phyloP scores from a whole-genome alignment of 345 rosid species.

The Syzygium grande region DNA sequence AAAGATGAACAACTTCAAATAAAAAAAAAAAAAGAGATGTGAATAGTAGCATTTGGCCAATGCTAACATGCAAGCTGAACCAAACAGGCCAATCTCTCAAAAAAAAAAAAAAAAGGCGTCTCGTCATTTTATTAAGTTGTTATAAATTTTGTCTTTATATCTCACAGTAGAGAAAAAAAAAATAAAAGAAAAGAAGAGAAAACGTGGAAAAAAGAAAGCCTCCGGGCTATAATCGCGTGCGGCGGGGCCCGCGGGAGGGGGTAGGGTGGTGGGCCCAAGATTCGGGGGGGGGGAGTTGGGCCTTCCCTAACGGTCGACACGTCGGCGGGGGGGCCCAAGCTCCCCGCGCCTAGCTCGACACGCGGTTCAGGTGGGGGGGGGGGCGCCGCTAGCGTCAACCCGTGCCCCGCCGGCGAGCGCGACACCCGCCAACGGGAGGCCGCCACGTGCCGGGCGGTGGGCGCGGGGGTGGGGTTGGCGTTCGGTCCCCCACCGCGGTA shows the following conservation, averaged over 20 bases:
- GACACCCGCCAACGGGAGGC: neutral
- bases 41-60: too few species aligned
- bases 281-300: neutral
- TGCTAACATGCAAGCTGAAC: too few species aligned
- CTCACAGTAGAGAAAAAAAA: too few species aligned
- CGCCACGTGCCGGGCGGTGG: neutral
- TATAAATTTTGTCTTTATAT: too few species aligned
- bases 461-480: neutral
- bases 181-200: neutral
- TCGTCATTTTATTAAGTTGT: too few species aligned
- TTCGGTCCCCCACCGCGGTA: neutral
- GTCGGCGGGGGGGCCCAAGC: conserved; percentile 6
- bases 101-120: too few species aligned
- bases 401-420: neutral
- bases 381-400: conserved; percentile 5
- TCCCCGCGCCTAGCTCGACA: conserved; percentile 1
- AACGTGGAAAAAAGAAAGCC: neutral
- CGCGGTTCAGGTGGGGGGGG: conserved; percentile 6
- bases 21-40: too few species aligned
- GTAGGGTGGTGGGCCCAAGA: too few species aligned
- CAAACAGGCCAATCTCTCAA: too few species aligned
- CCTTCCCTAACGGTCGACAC: conserved; percentile 29
- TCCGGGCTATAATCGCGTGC: neutral
- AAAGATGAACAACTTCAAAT: too few species aligned
- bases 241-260: neutral